These are phyloP conservation scores for Dunaliella sp. DNA, from an alignment of 139 green algal species.

Conservation along the genomic window DNA sequence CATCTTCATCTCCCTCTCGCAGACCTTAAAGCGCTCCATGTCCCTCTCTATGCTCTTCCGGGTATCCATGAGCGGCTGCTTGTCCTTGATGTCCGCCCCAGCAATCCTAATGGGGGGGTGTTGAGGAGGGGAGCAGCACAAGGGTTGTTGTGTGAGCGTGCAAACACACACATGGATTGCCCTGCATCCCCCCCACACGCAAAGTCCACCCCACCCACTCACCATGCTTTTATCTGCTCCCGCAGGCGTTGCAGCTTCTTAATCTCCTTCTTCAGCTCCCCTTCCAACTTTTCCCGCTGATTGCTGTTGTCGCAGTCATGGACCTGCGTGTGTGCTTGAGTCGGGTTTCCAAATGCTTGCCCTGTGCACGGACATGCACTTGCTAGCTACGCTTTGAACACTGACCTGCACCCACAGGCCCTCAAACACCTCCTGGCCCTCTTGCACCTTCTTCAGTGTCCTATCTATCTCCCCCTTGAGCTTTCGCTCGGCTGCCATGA, in stretches of 20 bases:
- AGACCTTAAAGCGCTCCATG: conserved; percentile 98
- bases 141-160: background rate
- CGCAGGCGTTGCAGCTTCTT: conserved; percentile 98
- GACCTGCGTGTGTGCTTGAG: conserved; percentile 73
- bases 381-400: background rate
- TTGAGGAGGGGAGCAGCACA: background rate
- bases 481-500: conserved; percentile 84
- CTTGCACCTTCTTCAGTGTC: conserved; percentile 92
- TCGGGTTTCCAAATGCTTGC: background rate
- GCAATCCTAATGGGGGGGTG: conserved; percentile 60
- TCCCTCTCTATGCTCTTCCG: conserved; percentile 91
- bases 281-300: conserved; percentile 95
- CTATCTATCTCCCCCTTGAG: conserved; percentile 94
- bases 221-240: conserved; percentile 99
- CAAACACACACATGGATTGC: too few relatives aligned
- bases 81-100: conserved; percentile 96
- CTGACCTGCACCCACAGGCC: conserved; percentile 91
- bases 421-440: conserved; percentile 96
- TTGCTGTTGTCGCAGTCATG: conserved; percentile 88
- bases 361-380: conserved; percentile 1
- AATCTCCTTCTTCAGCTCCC: conserved; percentile 98
- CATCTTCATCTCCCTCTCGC: conserved; percentile 96
- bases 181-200: too few relatives aligned
- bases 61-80: conserved; percentile 76
- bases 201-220: too few relatives aligned